Percentiles rank a stretch among this genome's conserved stretches.
Conservation (phyloP, 768 basidiomycete species). For the Clitopilus passeckerianus region DNA sequence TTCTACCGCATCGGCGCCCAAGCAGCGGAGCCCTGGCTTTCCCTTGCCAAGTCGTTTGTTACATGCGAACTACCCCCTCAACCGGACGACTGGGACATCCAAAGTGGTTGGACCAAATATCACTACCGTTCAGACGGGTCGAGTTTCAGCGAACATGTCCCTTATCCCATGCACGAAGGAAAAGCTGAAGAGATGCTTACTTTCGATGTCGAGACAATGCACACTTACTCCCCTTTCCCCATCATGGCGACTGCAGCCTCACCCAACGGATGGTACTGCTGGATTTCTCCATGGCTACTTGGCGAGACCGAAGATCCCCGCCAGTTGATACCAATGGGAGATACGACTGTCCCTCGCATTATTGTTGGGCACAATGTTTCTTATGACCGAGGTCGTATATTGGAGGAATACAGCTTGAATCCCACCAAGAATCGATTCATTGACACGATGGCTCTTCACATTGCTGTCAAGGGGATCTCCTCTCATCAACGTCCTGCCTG, state of each 20-base stretch:
- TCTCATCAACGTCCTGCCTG: constrained; percentile 93
- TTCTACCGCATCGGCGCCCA: constrained; percentile 75
- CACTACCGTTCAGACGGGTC: constrained; percentile 66
- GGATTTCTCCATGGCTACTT: constrained; percentile 93
- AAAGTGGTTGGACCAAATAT: constrained; percentile 91
- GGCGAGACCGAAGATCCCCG: constrained; percentile 46
- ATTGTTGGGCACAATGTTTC: constrained; percentile 95
- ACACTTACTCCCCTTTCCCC: constrained; percentile 73
- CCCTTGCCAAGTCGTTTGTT: constrained; percentile 58
- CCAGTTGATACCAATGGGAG: constrained; percentile 76
- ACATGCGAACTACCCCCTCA: constrained; percentile 51
- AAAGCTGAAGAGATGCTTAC: constrained; percentile 68
- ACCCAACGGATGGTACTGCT: constrained; percentile 85
- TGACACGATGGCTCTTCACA: constrained; percentile 94
- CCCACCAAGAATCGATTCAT: constrained; percentile 75
- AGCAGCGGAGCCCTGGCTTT: constrained; percentile 73
- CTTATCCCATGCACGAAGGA: constrained; percentile 59
- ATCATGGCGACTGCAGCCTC: constrained; percentile 89
- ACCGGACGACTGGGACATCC: constrained; percentile 42
- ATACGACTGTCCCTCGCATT: constrained; percentile 46
- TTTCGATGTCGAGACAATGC: constrained; percentile 95
- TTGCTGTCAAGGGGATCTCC: constrained; percentile 91
- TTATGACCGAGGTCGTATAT: constrained; percentile 81
- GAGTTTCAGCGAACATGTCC: constrained; percentile 68
- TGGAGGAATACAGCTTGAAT: constrained; percentile 74